phyloP scores from a whole-genome alignment of 768 basidiomycete species.

The Pulveroboletus sp. region DNA sequence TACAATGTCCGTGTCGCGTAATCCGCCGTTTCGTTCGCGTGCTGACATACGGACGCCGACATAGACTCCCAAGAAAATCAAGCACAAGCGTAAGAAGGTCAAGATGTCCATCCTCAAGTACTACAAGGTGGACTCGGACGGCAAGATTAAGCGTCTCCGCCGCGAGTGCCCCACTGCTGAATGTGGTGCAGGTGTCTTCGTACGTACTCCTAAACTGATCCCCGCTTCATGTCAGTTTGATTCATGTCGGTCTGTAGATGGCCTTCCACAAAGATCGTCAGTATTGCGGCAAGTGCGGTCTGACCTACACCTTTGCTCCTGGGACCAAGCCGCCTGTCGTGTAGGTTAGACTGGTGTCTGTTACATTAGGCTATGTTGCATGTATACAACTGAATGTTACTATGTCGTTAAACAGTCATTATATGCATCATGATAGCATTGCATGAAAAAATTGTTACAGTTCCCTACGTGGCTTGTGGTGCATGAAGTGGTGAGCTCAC shows the following conservation, averaged over 20 bases:
- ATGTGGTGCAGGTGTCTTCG: constrained; percentile 84
- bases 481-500: no score
- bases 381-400: constrained; percentile 10
- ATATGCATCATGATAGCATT: no score
- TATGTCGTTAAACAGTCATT: not conserved
- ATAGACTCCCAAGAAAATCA: constrained; percentile 98
- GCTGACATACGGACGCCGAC: constrained; percentile 3
- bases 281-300: constrained; percentile 93
- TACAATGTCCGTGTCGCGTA: constrained; percentile 71
- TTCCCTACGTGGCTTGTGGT: no score
- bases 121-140: constrained; percentile 99
- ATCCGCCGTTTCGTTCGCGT: not conserved
- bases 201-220: constrained; percentile 35
- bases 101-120: constrained; percentile 99
- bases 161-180: constrained; percentile 89
- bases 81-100: constrained; percentile 99
- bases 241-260: constrained; percentile 57
- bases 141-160: constrained; percentile 98
- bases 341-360: constrained; percentile 33
- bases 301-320: constrained; percentile 82
- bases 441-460: no score
- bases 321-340: constrained; percentile 75
- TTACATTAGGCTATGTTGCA: constrained; percentile 6
- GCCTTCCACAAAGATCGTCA: constrained; percentile 98
- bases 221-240: not conserved